These are phyloP conservation scores for Alternaria triticina DNA, from an alignment of 2,329 filamentous ascomycete genomes.

Conservation along the genomic window DNA sequence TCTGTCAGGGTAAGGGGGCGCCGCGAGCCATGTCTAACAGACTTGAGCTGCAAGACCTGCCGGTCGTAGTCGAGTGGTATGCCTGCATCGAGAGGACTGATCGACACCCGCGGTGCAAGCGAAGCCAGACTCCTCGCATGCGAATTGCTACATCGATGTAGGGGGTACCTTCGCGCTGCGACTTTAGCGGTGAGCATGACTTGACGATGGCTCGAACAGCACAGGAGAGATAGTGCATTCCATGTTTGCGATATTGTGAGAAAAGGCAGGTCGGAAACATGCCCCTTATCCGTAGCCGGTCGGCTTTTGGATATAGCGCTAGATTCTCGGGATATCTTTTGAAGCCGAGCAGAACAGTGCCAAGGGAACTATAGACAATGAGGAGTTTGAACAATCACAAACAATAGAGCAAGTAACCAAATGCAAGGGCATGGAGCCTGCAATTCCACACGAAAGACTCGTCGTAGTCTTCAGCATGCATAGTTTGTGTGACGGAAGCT, in stretches of 20 bases:
- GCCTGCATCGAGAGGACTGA: conserved; percentile 17
- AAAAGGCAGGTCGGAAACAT: background rate
- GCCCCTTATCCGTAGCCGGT: background rate
- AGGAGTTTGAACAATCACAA: background rate
- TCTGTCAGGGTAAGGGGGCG: conserved; percentile 18
- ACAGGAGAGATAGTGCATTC: too few species aligned
- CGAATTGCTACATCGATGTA: background rate
- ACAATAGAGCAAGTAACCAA: background rate
- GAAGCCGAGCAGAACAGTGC: background rate
- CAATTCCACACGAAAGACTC: background rate
- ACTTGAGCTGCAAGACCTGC: conserved; percentile 13
- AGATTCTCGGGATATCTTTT: background rate
- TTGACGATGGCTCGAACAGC: background rate
- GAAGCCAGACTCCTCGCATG: conserved; percentile 4
- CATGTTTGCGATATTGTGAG: background rate
- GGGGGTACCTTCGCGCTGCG: background rate
- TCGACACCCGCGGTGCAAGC: conserved; percentile 12
- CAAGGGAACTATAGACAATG: background rate
- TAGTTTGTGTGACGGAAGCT: background rate
- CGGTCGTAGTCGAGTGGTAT: conserved; percentile 15
- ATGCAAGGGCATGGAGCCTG: background rate
- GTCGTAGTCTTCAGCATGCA: background rate
- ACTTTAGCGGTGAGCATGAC: background rate
- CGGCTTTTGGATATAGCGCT: background rate
- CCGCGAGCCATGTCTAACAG: conserved; percentile 12